Percentiles rank a stretch among this genome's conserved stretches.
Evolutionary conservation across 1,284 basidiomycete genomes (phyloP).

Genomic region (Coniferiporia sulphurascens): DNA sequence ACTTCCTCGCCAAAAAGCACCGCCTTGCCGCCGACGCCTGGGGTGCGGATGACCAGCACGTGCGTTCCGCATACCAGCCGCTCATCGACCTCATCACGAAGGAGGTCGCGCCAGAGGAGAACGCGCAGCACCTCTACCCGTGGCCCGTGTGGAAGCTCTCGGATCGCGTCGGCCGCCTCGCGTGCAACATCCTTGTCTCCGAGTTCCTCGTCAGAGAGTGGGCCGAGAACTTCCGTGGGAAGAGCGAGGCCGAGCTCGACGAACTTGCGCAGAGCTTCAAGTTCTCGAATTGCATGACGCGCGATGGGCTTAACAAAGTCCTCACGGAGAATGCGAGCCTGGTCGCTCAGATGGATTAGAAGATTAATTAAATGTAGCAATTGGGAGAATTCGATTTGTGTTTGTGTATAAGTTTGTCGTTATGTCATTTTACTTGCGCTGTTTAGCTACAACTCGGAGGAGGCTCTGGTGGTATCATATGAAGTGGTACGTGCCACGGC

Average conservation of each 20-base stretch:
- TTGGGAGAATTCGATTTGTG: not conserved
- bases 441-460: no score
- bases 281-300: constrained; percentile 49
- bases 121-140: constrained; percentile 39
- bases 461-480: no score
- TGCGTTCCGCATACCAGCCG: constrained; percentile 55
- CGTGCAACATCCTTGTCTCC: constrained; percentile 58
- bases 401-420: no score
- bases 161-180: constrained; percentile 30
- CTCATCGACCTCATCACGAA: constrained; percentile 48
- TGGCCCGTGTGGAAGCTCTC: constrained; percentile 38
- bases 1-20: constrained; percentile 54
- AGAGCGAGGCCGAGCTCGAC: constrained; percentile 52
- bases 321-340: constrained; percentile 33
- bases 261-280: constrained; percentile 57
- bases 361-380: not conserved
- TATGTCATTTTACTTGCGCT: no score
- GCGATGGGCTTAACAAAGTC: constrained; percentile 46
- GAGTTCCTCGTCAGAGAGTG: constrained; percentile 64
- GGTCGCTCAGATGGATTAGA: constrained; percentile 4
- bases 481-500: no score
- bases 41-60: constrained; percentile 54
- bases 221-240: constrained; percentile 57
- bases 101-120: constrained; percentile 35
- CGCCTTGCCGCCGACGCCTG: constrained; percentile 60